Conservation (phyloP, 129 eudicot species). For the Helichrysum umbraculigerum region DNA sequence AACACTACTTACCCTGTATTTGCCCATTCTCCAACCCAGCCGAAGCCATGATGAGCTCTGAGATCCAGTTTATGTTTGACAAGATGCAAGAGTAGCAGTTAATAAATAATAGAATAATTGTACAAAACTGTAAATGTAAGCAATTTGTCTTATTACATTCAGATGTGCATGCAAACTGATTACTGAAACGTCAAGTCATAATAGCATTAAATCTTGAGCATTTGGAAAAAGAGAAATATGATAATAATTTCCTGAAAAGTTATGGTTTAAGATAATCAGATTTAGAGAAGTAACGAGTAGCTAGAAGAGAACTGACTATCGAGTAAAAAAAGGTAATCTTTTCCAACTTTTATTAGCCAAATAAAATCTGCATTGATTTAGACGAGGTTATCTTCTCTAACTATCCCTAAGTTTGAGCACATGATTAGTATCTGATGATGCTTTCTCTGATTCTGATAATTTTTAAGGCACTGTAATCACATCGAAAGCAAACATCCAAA, state of each 20-base stretch:
- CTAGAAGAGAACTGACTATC: neutral
- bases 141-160: neutral
- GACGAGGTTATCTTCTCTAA: no score
- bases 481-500: neutral
- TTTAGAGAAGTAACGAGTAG: neutral
- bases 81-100: constrained; percentile 25
- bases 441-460: neutral
- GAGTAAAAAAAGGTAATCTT: neutral
- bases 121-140: constrained; percentile 10
- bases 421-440: neutral
- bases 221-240: neutral
- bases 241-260: neutral
- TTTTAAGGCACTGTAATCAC: neutral
- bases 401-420: neutral
- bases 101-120: constrained; percentile 1
- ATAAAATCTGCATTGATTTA: no score
- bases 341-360: no score
- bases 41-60: constrained; percentile 99
- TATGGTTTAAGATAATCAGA: neutral
- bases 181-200: neutral
- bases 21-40: constrained; percentile 99
- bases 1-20: constrained; percentile 72
- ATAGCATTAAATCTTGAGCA: neutral
- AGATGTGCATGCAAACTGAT: neutral
- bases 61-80: neutral